phyloP scores from a whole-genome alignment of 495 filamentous ascomycete species.

The Tuber umbilicatum region DNA sequence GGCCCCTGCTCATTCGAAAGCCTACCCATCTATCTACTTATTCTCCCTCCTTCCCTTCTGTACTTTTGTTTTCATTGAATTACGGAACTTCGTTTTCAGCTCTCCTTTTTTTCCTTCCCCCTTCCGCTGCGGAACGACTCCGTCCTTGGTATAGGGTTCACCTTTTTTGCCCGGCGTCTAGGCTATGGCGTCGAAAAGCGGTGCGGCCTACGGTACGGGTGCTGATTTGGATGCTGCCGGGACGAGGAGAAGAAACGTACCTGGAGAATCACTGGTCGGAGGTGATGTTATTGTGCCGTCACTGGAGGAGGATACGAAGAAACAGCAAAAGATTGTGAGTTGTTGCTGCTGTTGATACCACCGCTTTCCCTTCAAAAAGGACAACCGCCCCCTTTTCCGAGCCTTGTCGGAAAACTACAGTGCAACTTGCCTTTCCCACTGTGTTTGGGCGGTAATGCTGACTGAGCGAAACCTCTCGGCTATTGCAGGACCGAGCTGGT shows the following conservation, averaged over 20 bases:
- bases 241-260: slow-evolving; percentile 29
- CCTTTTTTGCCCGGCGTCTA: slow-evolving; percentile 8
- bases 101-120: slow-evolving; percentile 21
- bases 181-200: slow-evolving; percentile 25
- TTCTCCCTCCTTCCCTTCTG: slow-evolving; percentile 18
- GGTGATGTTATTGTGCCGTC: slow-evolving; percentile 19
- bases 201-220: slow-evolving; percentile 24
- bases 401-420: not conserved
- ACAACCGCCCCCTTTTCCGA: slow-evolving; percentile 18
- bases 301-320: slow-evolving; percentile 36
- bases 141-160: not conserved
- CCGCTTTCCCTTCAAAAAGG: not conserved
- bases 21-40: not conserved
- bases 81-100: slow-evolving; percentile 7
- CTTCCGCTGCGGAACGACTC: slow-evolving; percentile 13
- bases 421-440: not conserved
- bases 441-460: not conserved
- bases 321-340: slow-evolving; percentile 27
- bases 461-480: slow-evolving; percentile 9
- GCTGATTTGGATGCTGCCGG: slow-evolving; percentile 26
- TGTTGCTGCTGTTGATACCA: not conserved
- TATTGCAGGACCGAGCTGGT: slow-evolving; percentile 23
- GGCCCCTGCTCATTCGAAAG: not conserved
- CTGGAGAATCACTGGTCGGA: slow-evolving; percentile 17
- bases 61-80: slow-evolving; percentile 20